phyloP scores from a whole-genome alignment of 192 early-diverging fungal species.

The Pilobolus umbonatus region DNA sequence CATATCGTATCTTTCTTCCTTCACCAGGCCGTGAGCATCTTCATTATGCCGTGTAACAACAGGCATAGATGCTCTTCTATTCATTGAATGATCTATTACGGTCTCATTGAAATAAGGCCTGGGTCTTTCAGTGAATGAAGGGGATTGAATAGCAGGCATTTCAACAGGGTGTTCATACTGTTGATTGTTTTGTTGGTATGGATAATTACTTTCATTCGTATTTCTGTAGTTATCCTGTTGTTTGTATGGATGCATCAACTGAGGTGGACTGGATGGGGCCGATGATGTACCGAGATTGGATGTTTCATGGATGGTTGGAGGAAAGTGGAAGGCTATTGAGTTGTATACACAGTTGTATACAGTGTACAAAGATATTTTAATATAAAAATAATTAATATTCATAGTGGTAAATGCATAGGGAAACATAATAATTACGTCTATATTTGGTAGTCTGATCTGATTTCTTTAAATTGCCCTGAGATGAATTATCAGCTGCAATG shows the following conservation, averaged over 20 bases:
- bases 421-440: not conserved
- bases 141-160: too few relatives aligned
- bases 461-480: not conserved
- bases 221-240: too few relatives aligned
- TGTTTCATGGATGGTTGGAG: constrained; percentile 33
- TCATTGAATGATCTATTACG: constrained; percentile 11
- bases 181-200: too few relatives aligned
- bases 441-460: not conserved
- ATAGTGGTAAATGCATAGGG: not conserved
- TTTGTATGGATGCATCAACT: constrained; percentile 5
- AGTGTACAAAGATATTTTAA: not conserved
- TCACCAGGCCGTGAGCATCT: not conserved
- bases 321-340: constrained; percentile 19
- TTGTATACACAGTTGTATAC: too few relatives aligned
- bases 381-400: not conserved
- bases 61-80: constrained; percentile 31
- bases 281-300: constrained; percentile 26
- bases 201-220: too few relatives aligned
- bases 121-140: too few relatives aligned
- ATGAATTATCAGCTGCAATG: constrained; percentile 22
- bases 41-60: constrained; percentile 17
- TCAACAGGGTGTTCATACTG: too few relatives aligned
- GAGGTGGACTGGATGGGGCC: constrained; percentile 36
- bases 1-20: too few relatives aligned
- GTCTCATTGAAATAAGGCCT: too few relatives aligned